Base-by-base conservation (phyloP, 441 rosid species). In the Erodium trifolium region DNA sequence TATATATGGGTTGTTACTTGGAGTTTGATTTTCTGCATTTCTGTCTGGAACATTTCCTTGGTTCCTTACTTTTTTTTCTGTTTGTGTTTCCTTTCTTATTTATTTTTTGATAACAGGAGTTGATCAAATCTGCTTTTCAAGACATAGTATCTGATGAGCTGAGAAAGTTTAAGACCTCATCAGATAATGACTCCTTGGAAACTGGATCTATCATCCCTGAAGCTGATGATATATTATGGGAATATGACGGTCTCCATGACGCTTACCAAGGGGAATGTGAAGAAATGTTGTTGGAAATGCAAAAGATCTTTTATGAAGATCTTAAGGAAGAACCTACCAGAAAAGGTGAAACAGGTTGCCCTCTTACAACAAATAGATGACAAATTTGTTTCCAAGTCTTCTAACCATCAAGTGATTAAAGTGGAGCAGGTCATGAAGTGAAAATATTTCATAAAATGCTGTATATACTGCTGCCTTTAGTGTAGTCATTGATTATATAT, bases 231-330 rank as follows among this genome's bases (percentile, higher is more conserved):
- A 77, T 77, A 45, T 73, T 93, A 17, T 91, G 97, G 97, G 97
- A 93, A 73, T 93, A 89, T 70, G 84, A 85, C 18, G 97, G 96
- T 63, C 80, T 86, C 75, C 83, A 75, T 34, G 78, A 82, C 76
- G 82, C 88, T 45, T 80, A 83, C 81, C 78, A 82, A 81, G 91
- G 89, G 14, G 95, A 89, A 17, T 85, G 92, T 0, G 99, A 93
- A 80, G 97, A 84, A 43, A 89, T 93, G 23, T 74, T 93, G 85
- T 67, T 91, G 55, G 95, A 91, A 80, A 86, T 93, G 96, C 95
- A 93, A 70, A 81, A 81, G 70, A 88, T 93, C 10, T 93, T 91
- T 69, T 93, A 93, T n/a, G 86, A 89, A 72, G 93, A 93, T 79
- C 86, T 84, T 67, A 11, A 63, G 19, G 76, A 69, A 70, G 86